Percentiles rank a stretch among this genome's conserved stretches.
These are phyloP conservation scores for Phaeosphaeria sp. DNA, from an alignment of 2,329 filamentous ascomycete species.

Conservation along the genomic window DNA sequence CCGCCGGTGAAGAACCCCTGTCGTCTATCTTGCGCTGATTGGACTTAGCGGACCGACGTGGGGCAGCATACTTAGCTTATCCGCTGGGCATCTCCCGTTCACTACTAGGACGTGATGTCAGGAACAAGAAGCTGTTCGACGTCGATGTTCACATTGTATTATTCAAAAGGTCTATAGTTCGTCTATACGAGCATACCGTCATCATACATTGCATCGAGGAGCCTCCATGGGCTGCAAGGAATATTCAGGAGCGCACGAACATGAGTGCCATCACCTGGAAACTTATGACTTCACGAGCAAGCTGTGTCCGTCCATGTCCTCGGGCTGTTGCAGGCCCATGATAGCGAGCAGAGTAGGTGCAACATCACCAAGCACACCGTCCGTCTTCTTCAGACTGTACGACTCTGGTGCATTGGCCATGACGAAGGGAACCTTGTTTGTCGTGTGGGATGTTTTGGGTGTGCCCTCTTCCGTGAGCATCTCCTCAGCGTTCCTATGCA, in stretches of 20 bases:
- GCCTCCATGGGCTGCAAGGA: neutral
- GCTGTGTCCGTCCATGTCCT: constrained; percentile 89
- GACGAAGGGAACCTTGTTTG: constrained; percentile 96
- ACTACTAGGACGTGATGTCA: no score
- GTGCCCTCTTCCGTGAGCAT: constrained; percentile 97
- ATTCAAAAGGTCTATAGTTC: neutral
- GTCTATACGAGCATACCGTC: neutral
- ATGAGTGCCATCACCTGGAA: neutral
- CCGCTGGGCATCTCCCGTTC: neutral
- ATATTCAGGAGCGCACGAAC: neutral
- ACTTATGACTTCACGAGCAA: constrained; percentile 75
- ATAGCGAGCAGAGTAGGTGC: constrained; percentile 89
- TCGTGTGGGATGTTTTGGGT: constrained; percentile 97
- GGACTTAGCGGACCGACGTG: constrained; percentile 2
- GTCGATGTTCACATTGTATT: neutral
- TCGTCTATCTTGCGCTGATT: constrained; percentile 4
- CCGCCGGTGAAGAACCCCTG: constrained; percentile 14
- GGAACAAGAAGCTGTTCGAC: no score
- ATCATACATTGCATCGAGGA: neutral
- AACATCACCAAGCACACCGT: constrained; percentile 94
- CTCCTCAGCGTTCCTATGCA: constrained; percentile 85
- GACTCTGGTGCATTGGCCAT: constrained; percentile 96
- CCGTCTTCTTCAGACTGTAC: constrained; percentile 83
- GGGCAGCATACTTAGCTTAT: constrained; percentile 3
- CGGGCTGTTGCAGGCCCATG: constrained; percentile 90